A percentile compares a stretch with the other conserved stretches of the same genome.
Conservation (phyloP, 208 protist species). For the Acanthamoeba healyi region DNA sequence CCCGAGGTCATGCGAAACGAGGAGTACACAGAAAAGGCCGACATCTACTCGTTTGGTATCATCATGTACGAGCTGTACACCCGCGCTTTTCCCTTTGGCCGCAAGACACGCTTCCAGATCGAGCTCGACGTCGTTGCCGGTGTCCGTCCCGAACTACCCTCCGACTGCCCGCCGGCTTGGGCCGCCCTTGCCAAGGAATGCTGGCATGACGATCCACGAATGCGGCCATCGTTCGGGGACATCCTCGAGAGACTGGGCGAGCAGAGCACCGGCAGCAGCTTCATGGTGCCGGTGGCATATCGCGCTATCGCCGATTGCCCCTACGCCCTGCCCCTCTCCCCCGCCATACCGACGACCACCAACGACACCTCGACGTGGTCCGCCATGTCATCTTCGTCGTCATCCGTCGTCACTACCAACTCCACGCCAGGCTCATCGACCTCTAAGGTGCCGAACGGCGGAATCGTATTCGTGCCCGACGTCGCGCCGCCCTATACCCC, state of each 20-base stretch:
- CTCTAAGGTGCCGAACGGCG: not conserved
- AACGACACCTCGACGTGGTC: not conserved
- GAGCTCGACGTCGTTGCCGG: conserved; percentile 54
- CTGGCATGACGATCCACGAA: conserved; percentile 37
- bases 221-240: conserved; percentile 45
- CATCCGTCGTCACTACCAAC: too few relatives aligned
- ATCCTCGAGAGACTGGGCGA: conserved; percentile 18
- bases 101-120: conserved; percentile 61
- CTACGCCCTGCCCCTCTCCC: not conserved
- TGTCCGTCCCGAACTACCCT: not conserved
- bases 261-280: not conserved
- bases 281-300: not conserved
- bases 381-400: not conserved
- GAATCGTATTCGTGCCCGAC: not conserved
- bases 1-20: conserved; percentile 83
- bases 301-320: not conserved
- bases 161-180: conserved; percentile 25
- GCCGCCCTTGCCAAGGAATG: conserved; percentile 29
- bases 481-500: not conserved
- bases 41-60: conserved; percentile 81
- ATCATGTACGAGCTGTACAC: conserved; percentile 74
- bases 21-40: conserved; percentile 81
- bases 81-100: conserved; percentile 43
- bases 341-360: not conserved
- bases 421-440: not conserved